Evolutionary conservation across 2,329 filamentous ascomycete species (phyloP), one percentile per base, ranked within the genome.

Genomic region (Ophiostoma novo-ulmi): DNA sequence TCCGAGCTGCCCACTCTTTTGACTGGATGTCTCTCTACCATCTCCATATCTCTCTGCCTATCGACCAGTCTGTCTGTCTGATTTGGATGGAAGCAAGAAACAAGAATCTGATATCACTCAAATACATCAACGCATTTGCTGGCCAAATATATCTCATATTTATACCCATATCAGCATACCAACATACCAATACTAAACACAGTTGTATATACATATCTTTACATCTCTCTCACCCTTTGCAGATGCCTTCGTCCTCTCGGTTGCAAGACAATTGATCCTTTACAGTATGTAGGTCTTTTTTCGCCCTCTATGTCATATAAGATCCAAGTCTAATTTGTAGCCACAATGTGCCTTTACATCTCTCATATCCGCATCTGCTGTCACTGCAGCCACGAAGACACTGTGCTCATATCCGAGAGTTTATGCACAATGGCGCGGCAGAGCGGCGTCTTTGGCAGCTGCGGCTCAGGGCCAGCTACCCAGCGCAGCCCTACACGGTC

Each of bases 331-430:
- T 13, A 20, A 44, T 22, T 20, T 6, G 41, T 58, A 44, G 20
- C 48, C 26, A 35, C 52, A 31, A 81, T 82, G 80, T 82, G 81
- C 71, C 77, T 76, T 72, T 82, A 80, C 75, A 76, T 80, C 36
- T 78, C 76, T 31, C 80, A 82, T 75, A 72, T 80, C 48, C 77
- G 78, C 71, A 71, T 78, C 70, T 82, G 80, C 75, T 75, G 74
- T 68, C 65, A 75, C 71, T 82, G 80, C 75, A 72, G 73, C 38
- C 73, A 73, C 26, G 77, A 81, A 72, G 79, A 81, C 63, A 81
- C 78, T 0, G 78, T 82, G 10, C 77, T 82, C 68, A 81, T 82
- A 44, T 81, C 80, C 0, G 81, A 82, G 69, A 77, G 76, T 58
- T 75, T 78, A 26, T 82, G 81, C 73, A 70, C 75, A 1, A 72